Conservation (phyloP, 2,329 filamentous ascomycete species). For the Plectosphaerella sp. region DNA sequence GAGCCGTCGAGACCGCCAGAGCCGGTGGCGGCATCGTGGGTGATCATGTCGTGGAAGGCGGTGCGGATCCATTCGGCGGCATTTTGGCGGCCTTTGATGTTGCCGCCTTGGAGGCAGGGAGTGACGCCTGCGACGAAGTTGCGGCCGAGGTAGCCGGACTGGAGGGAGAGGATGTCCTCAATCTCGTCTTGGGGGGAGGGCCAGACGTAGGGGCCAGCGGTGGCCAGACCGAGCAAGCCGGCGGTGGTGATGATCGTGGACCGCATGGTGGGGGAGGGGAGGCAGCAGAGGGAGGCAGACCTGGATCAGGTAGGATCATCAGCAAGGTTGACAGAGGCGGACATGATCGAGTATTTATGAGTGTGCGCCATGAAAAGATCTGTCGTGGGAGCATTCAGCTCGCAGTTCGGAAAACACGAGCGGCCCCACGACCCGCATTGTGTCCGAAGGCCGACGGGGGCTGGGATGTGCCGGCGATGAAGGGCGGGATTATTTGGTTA, state of each 20-base stretch:
- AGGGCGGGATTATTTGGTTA: too few relatives aligned
- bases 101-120: conserved; percentile 15
- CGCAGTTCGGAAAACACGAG: too few relatives aligned
- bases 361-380: too few relatives aligned
- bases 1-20: conserved; percentile 24
- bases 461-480: too few relatives aligned
- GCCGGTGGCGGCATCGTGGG: conserved; percentile 18
- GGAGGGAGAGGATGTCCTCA: conserved; percentile 15
- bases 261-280: background rate
- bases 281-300: too few relatives aligned
- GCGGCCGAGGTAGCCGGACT: conserved; percentile 13
- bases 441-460: too few relatives aligned
- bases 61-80: conserved; percentile 26
- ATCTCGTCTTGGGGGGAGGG: conserved; percentile 14
- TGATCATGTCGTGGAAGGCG: conserved; percentile 24
- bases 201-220: conserved; percentile 13
- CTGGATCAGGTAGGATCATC: conserved; percentile 11
- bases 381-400: too few relatives aligned
- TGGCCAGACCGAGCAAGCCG: conserved; percentile 8
- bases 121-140: conserved; percentile 14
- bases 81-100: conserved; percentile 16
- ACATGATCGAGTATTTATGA: too few relatives aligned
- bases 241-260: conserved; percentile 9
- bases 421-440: too few relatives aligned
- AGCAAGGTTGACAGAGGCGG: too few relatives aligned